These are phyloP conservation scores for Melampsora occidentalis DNA, from an alignment of 1,284 basidiomycete genomes.

Conservation along the genomic window DNA sequence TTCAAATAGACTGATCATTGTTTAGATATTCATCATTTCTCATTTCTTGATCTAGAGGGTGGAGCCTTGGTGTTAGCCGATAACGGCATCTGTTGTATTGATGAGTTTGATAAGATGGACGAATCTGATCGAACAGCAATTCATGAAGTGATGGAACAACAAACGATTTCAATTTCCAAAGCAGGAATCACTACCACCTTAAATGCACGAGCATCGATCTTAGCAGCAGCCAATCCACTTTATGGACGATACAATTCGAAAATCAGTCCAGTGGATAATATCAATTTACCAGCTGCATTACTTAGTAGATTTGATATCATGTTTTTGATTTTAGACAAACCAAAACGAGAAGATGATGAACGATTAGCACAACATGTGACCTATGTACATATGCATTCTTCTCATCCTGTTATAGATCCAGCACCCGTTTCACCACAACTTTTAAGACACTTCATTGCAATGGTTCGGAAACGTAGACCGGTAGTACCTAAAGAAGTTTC, in stretches of 20 bases:
- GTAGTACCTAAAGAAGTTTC: conserved; percentile 81
- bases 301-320: conserved; percentile 93
- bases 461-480: conserved; percentile 83
- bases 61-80: conserved; percentile 97
- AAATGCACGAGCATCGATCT: conserved; percentile 96
- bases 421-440: conserved; percentile 75
- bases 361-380: conserved; percentile 94
- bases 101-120: conserved; percentile 99
- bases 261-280: conserved; percentile 96
- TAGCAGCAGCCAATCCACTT: conserved; percentile 95
- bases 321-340: conserved; percentile 96
- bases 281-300: conserved; percentile 95
- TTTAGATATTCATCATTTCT: conserved; percentile 11
- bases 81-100: conserved; percentile 99
- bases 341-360: conserved; percentile 89
- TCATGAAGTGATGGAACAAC: conserved; percentile 99
- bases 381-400: conserved; percentile 94
- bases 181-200: conserved; percentile 98
- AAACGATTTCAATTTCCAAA: conserved; percentile 98
- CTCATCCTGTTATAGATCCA: conserved; percentile 70
- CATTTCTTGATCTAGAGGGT: conserved; percentile 66
- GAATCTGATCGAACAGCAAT: conserved; percentile 96
- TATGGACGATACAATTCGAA: conserved; percentile 98
- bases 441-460: conserved; percentile 95
- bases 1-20: not conserved